Base-by-base conservation (phyloP, 108 stramenopile genomes). In the Cyclotella atomus region DNA sequence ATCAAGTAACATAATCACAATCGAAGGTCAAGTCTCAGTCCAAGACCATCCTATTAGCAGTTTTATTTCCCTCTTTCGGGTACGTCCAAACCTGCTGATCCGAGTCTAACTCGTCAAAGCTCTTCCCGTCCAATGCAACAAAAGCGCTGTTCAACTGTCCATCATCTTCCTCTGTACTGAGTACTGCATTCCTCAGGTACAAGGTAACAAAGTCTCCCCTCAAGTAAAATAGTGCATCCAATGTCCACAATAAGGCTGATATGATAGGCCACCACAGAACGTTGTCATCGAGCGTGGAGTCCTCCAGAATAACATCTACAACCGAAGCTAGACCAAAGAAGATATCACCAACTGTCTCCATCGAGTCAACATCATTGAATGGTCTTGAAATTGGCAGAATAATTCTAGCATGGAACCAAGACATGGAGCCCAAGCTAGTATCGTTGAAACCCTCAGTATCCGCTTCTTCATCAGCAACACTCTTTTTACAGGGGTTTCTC, bases 311-410 rank as follows among this genome's bases (percentile, higher is more conserved):
- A 0, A 79, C 77, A 59, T 79, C 77, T 20, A 68, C 45, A 14
- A 79, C 41, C n/a, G 77, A 72, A 3, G 77, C 77, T 21, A 73
- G 12, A 8, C 71, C 71, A 34, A 79, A 79, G 65, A 79, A 73
- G 10, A 61, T 7, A 36, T 79, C 77, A 0, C 77, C 77, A 14
- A 68, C 16, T 25, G 50, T 72, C 43, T 79, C 77, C n/a, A 79
- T 24, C 0, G 71, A 59, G 20, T 73, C 65, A n/a, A 64, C 66
- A 59, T 75, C 59, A 59, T 75, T 64, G 23, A 68, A 75, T 21
- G 45, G 30, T 47, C 20, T 35, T n/a, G 28, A 6, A 28, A 64
- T 64, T 9, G 50, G 41, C 50, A 33, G 7, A 25, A 34, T 19
- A 68, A 61, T 60, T 32, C 44, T 35, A 25, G 30, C n/a, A 19